These are phyloP conservation scores for Populus hybrid DNA, from an alignment of 441 rosid species.

Conservation along the genomic window DNA sequence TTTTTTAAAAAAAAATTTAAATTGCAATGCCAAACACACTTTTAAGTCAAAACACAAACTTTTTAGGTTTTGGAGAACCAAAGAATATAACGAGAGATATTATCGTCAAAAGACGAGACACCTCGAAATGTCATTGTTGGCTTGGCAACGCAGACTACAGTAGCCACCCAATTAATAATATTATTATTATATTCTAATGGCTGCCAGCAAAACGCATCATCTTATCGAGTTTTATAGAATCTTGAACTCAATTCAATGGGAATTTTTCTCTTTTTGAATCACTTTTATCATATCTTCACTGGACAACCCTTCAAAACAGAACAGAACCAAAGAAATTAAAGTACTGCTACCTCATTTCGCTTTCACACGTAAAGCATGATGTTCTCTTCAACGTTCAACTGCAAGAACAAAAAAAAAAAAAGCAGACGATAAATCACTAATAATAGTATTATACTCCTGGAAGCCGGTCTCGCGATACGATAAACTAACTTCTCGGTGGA, in stretches of 20 bases:
- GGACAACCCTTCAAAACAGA: background rate
- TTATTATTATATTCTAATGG: conserved; percentile 12
- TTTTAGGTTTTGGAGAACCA: conserved; percentile 8
- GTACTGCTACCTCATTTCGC: background rate
- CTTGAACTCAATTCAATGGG: conserved; percentile 7
- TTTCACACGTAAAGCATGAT: conserved; percentile 18
- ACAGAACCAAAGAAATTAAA: background rate
- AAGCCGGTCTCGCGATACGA: conserved; percentile 8
- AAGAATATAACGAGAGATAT: conserved; percentile 5
- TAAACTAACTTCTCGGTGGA: background rate
- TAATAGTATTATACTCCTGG: too few relatives aligned
- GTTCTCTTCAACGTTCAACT: conserved; percentile 19
- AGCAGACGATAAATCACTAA: too few relatives aligned
- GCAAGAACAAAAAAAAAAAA: background rate
- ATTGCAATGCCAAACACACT: too few relatives aligned
- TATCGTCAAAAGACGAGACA: background rate
- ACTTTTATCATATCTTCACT: conserved; percentile 12
- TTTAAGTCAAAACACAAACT: background rate
- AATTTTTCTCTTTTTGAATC: background rate
- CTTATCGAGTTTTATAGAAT: conserved; percentile 10
- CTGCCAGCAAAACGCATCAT: conserved; percentile 12
- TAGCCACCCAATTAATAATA: background rate
- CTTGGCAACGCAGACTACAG: background rate
- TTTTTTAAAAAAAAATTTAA: too few relatives aligned
- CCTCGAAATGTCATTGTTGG: conserved; percentile 21